Base-by-base conservation (phyloP, 2,329 filamentous ascomycete species). In the Myriangium duriaei region DNA sequence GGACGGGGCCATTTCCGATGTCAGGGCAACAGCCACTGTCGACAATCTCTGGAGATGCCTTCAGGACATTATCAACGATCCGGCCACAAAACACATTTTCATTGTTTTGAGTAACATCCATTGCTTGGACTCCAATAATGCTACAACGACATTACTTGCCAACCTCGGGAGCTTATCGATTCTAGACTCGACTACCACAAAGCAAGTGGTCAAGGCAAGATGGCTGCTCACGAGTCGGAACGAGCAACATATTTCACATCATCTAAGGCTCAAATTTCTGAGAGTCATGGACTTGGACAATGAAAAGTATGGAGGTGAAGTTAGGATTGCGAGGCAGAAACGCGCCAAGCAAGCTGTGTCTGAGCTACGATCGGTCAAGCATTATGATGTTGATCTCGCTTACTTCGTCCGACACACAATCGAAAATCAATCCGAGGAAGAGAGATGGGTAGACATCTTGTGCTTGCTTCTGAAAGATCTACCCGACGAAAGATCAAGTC, bases 11-110 rank as follows among this genome's bases (percentile, higher is more conserved):
- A 16, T 11, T 11, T 4, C 26, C 13, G 19, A 34, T 12, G 32
- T 34, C 9, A 37, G 24, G 14, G 39, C 33, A 10, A 30, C 36
- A 1, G 17, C 30, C 2, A 42, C 37, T n/a, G 37, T 40, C 12
- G 37, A 40, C 15, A 40, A 40, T 19, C 21, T 40, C n/a, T 40
- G 37, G 37, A 16, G 29, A 13, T 40, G 37, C 35, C 32, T 40
- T 4, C 37, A 24, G 26, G 37, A 40, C 37, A 40, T 40, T 5
- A 34, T 40, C 12, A 31, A 34, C n/a, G 37, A 40, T 32, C 30
- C 30, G 10, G 16, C 14, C n/a, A 29, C 35, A 13, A 34, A 34
- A 10, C 13, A 3, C 29, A 32, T 32, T 10, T 30, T 10, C 15
- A 16, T 40, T 5, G 14, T 34, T 17, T 11, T 40, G 17, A 40